These are phyloP conservation scores for Plectranthus barbatus DNA, from an alignment of 257 asterid species.

Conservation along the genomic window DNA sequence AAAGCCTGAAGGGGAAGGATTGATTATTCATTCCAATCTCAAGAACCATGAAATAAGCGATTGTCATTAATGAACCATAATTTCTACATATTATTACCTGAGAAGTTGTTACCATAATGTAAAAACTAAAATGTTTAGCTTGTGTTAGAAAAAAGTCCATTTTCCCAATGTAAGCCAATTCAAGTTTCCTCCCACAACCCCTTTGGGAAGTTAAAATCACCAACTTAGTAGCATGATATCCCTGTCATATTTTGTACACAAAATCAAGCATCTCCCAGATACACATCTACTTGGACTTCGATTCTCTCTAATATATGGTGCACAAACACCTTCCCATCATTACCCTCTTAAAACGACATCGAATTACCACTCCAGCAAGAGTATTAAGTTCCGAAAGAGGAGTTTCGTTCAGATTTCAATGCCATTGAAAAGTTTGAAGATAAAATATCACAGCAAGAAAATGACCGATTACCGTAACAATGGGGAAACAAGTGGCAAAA, in stretches of 20 bases:
- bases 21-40: not conserved
- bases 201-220: not conserved
- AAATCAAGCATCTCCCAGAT: not conserved
- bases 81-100: not conserved
- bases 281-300: not conserved
- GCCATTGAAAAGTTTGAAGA: not conserved
- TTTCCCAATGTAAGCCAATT: not conserved
- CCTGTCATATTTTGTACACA: not conserved
- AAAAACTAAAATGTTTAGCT: not conserved
- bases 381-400: not conserved
- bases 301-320: not conserved
- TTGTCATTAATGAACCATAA: not conserved
- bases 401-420: not conserved
- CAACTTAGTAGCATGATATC: not conserved
- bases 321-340: not conserved
- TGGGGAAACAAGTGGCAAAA: constrained; percentile 63
- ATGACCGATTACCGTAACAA: constrained; percentile 40
- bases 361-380: not conserved
- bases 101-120: not conserved
- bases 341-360: too few species aligned
- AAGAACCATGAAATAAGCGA: not conserved
- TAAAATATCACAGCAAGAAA: not conserved
- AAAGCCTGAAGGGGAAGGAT: not conserved
- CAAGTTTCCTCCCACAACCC: not conserved
- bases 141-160: not conserved